Percentiles rank a stretch among this genome's conserved stretches.
phyloP scores from a whole-genome alignment of 129 eudicot species.

The Solidago caesia region DNA sequence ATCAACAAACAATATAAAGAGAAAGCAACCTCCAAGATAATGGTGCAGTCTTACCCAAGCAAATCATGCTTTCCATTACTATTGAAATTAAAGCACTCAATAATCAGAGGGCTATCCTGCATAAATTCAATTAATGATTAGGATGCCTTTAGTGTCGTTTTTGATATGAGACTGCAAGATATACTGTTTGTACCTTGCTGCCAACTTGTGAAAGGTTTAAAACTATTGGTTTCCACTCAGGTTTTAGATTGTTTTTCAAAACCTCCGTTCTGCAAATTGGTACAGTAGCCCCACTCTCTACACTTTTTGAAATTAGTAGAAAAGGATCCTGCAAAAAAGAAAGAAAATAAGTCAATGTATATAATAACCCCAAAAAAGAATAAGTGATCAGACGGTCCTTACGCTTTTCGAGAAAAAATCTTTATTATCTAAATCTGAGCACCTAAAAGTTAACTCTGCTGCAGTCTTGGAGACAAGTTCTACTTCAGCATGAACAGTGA shows the following conservation, averaged over 20 bases:
- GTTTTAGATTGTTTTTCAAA: slow-evolving; percentile 70
- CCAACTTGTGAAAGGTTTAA: slow-evolving; percentile 80
- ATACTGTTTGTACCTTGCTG: slow-evolving; percentile 61
- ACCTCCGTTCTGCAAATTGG: slow-evolving; percentile 94
- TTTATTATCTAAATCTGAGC: slow-evolving; percentile 82
- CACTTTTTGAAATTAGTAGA: slow-evolving; percentile 63
- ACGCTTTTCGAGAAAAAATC: slow-evolving; percentile 93
- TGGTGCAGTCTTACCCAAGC: slow-evolving; percentile 63
- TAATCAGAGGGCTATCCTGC: slow-evolving; percentile 84
- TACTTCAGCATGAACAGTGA: slow-evolving; percentile 75
- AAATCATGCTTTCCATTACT: slow-evolving; percentile 83
- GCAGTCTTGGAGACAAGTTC: slow-evolving; percentile 72
- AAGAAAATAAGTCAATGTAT: slow-evolving; percentile 4
- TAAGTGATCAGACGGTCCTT: slow-evolving; percentile 30
- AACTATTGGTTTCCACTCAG: slow-evolving; percentile 72
- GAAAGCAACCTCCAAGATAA: slow-evolving; percentile 15
- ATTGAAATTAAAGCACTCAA: slow-evolving; percentile 87
- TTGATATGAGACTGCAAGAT: slow-evolving; percentile 9
- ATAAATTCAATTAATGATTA: slow-evolving; percentile 21
- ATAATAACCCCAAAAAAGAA: slow-evolving; percentile 7
- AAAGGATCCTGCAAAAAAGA: slow-evolving; percentile 82
- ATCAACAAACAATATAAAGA: slow-evolving; percentile 6
- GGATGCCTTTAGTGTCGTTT: not conserved
- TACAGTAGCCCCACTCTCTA: slow-evolving; percentile 54
- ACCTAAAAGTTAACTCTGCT: slow-evolving; percentile 68